Conservation (phyloP, 2,329 filamentous ascomycete genomes). For the Pseudogymnoascus sp. region DNA sequence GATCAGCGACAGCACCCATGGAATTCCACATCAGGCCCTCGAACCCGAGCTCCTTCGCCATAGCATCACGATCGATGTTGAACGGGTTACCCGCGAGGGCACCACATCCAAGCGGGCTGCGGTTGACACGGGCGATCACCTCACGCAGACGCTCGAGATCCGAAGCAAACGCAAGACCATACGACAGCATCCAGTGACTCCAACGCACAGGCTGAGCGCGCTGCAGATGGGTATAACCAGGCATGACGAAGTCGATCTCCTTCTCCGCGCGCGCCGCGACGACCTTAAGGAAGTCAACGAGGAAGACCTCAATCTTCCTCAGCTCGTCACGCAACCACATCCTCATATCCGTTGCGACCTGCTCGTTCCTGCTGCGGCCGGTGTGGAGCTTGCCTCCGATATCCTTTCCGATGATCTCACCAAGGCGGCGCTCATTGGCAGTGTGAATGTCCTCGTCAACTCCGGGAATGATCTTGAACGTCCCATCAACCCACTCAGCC, state of each 20-base stretch:
- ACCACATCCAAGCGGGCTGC: constrained; percentile 24
- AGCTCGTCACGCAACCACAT: constrained; percentile 78
- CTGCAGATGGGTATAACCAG: constrained; percentile 78
- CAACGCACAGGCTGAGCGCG: constrained; percentile 70
- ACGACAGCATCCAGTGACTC: constrained; percentile 70
- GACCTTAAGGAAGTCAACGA: constrained; percentile 61
- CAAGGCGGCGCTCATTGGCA: constrained; percentile 63
- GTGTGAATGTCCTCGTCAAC: constrained; percentile 61
- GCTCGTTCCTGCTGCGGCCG: constrained; percentile 80
- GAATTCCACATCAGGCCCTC: constrained; percentile 68
- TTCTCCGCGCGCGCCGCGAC: constrained; percentile 59
- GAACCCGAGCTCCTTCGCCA: constrained; percentile 76
- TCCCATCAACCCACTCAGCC: constrained; percentile 45
- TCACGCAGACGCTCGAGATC: constrained; percentile 71
- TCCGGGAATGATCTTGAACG: constrained; percentile 45
- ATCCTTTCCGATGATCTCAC: constrained; percentile 80
- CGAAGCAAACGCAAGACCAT: constrained; percentile 59
- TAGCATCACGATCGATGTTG: constrained; percentile 68
- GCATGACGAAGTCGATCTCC: constrained; percentile 71
- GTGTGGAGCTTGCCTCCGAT: constrained; percentile 87
- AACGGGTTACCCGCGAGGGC: constrained; percentile 79
- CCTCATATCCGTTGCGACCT: constrained; percentile 84
- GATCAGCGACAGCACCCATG: constrained; percentile 67
- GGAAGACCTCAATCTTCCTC: constrained; percentile 57
- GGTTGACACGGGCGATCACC: constrained; percentile 63